These are phyloP conservation scores for Colletotrichum trifolii DNA, from an alignment of 2,329 filamentous ascomycete species.

Conservation along the genomic window DNA sequence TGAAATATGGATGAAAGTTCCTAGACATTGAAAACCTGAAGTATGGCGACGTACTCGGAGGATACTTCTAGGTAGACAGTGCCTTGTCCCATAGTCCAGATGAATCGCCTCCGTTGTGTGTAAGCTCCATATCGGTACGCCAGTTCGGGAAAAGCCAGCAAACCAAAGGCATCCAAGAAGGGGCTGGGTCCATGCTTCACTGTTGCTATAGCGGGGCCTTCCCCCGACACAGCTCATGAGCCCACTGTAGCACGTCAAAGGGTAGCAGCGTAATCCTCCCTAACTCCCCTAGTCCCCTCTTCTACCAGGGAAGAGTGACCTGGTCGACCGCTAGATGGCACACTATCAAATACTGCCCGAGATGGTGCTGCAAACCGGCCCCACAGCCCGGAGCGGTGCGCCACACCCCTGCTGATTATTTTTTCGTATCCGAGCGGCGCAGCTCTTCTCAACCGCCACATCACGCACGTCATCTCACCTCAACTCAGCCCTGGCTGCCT, in stretches of 20 bases:
- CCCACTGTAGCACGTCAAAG: conserved; percentile 8
- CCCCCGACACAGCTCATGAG: conserved; percentile 16
- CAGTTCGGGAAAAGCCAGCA: conserved; percentile 10
- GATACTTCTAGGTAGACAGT: neutral
- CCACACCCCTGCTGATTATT: conserved; percentile 12
- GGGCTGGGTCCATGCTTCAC: neutral
- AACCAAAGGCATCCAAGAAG: neutral
- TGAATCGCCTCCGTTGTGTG: neutral
- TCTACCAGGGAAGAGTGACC: neutral
- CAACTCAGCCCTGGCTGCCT: conserved; percentile 1
- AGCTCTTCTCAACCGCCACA: conserved; percentile 29
- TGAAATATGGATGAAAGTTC: neutral
- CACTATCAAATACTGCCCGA: no score
- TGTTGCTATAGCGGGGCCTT: conserved; percentile 4
- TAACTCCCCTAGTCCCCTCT: conserved; percentile 4
- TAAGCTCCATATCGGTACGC: neutral
- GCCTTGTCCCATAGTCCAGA: neutral
- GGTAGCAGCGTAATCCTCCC: conserved; percentile 8
- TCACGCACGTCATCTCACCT: conserved; percentile 10
- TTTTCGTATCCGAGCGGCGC: conserved; percentile 23
- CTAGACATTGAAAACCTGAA: neutral
- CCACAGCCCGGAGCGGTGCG: conserved; percentile 13
- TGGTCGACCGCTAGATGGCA: no score
- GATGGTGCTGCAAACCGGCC: conserved; percentile 4
- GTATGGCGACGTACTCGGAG: neutral